These are phyloP conservation scores for Monosporozyma unispora DNA, from an alignment of 805 yeast genomes.

Conservation along the genomic window DNA sequence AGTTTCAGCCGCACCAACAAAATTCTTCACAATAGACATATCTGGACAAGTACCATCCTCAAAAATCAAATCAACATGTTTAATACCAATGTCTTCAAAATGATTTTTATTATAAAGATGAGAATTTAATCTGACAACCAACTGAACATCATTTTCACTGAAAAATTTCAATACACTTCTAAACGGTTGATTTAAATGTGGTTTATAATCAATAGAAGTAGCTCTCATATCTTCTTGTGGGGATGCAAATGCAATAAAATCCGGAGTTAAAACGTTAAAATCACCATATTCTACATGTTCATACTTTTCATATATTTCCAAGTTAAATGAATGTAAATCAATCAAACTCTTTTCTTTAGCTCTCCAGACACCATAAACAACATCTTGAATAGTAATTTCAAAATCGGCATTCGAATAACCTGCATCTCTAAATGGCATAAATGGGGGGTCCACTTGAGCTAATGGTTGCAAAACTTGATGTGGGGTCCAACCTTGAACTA, in stretches of 20 bases:
- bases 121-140: conserved; percentile 88
- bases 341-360: conserved; percentile 88
- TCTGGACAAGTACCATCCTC: conserved; percentile 99
- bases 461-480: conserved; percentile 95
- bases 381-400: conserved; percentile 86
- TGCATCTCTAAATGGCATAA: conserved; percentile 93
- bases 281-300: conserved; percentile 97
- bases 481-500: conserved; percentile 96
- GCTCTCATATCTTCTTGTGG: conserved; percentile 61
- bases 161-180: conserved; percentile 75
- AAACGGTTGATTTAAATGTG: conserved; percentile 59
- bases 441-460: conserved; percentile 84
- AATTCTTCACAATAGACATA: conserved; percentile 82
- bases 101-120: conserved; percentile 80
- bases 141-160: conserved; percentile 59
- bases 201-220: conserved; percentile 11
- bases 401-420: conserved; percentile 95
- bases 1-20: conserved; percentile 91
- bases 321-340: conserved; percentile 75
- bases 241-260: conserved; percentile 95
- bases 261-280: conserved; percentile 82
- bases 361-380: conserved; percentile 94
- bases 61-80: conserved; percentile 90
- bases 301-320: conserved; percentile 89
- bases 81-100: conserved; percentile 73